phyloP scores from a whole-genome alignment of 1,139 yeast genomes.

The Debaryomyces sp. region DNA sequence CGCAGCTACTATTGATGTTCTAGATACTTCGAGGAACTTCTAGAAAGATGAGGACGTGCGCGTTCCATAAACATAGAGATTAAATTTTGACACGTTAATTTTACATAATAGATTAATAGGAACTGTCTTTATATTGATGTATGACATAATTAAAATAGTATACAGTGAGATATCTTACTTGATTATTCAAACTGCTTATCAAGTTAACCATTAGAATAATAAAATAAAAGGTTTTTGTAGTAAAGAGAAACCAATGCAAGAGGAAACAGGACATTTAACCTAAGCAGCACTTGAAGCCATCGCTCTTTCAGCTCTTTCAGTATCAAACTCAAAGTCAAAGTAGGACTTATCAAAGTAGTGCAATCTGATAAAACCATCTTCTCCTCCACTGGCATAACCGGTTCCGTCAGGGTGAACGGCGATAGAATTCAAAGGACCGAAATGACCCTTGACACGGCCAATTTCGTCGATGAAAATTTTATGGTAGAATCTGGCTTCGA shows the following conservation, averaged over 20 bases:
- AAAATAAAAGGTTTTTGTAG: constrained; percentile 1
- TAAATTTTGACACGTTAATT: not conserved
- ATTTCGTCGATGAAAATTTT: constrained; percentile 93
- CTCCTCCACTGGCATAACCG: constrained; percentile 95
- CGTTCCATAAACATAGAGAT: not conserved
- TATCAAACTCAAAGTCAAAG: constrained; percentile 90
- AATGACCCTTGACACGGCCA: constrained; percentile 97
- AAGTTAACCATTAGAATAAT: constrained; percentile 5
- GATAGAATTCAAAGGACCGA: constrained; percentile 95
- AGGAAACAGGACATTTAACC: constrained; percentile 1
- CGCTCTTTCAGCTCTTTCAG: constrained; percentile 75
- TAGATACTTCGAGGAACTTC: constrained; percentile 3
- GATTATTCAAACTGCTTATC: constrained; percentile 5
- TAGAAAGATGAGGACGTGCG: not conserved
- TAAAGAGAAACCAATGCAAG: constrained; percentile 8
- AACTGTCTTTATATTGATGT: constrained; percentile 1
- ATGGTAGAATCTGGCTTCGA: constrained; percentile 95
- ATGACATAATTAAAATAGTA: constrained; percentile 8
- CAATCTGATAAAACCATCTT: constrained; percentile 95
- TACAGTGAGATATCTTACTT: constrained; percentile 7
- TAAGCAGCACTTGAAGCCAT: constrained; percentile 37
- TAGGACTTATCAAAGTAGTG: constrained; percentile 92
- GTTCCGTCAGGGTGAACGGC: constrained; percentile 96
- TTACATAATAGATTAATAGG: not conserved
- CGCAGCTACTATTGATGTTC: constrained; percentile 4